These are phyloP conservation scores for Roridomyces roridus DNA, from an alignment of 768 basidiomycete species.

Conservation along the genomic window DNA sequence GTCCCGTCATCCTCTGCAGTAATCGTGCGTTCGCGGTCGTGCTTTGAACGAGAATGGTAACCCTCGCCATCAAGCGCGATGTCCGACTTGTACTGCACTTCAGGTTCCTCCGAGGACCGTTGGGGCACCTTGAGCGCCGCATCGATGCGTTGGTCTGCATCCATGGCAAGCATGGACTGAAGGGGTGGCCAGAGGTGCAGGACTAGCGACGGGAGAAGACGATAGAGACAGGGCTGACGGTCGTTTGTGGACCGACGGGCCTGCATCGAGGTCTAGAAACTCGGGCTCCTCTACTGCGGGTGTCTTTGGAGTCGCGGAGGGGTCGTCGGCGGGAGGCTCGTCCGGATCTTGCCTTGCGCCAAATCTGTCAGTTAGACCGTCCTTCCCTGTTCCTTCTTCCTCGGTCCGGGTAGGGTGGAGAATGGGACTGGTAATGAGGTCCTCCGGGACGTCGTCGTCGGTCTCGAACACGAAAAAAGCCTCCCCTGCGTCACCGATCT, in stretches of 20 bases:
- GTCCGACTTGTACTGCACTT: constrained; percentile 71
- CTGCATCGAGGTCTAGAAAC: constrained; percentile 82
- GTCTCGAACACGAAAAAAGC: constrained; percentile 99
- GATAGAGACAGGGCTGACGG: constrained; percentile 15
- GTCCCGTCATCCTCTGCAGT: constrained; percentile 37
- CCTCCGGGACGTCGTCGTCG: constrained; percentile 90
- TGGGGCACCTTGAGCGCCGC: constrained; percentile 52
- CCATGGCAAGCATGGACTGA: constrained; percentile 36
- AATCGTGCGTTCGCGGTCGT: constrained; percentile 47
- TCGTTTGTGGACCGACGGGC: constrained; percentile 19
- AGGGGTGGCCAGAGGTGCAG: constrained; percentile 10
- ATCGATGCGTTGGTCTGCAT: constrained; percentile 51
- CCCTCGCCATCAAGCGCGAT: constrained; percentile 85
- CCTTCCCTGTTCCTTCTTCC: constrained; percentile 25
- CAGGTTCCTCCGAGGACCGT: constrained; percentile 53
- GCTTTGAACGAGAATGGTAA: constrained; percentile 63
- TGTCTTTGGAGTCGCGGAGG: constrained; percentile 26
- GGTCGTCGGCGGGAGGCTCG: constrained; percentile 13
- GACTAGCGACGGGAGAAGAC: background rate
- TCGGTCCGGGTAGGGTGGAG: constrained; percentile 68
- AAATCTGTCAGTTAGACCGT: constrained; percentile 44
- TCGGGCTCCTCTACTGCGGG: constrained; percentile 63
- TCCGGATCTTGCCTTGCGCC: constrained; percentile 44
- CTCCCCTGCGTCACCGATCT: constrained; percentile 98
- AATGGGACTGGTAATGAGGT: constrained; percentile 93